Percentiles rank a stretch among this genome's conserved stretches.
phyloP scores from a whole-genome alignment of 805 yeast genomes.

The Saccharomycopsis sp. region DNA sequence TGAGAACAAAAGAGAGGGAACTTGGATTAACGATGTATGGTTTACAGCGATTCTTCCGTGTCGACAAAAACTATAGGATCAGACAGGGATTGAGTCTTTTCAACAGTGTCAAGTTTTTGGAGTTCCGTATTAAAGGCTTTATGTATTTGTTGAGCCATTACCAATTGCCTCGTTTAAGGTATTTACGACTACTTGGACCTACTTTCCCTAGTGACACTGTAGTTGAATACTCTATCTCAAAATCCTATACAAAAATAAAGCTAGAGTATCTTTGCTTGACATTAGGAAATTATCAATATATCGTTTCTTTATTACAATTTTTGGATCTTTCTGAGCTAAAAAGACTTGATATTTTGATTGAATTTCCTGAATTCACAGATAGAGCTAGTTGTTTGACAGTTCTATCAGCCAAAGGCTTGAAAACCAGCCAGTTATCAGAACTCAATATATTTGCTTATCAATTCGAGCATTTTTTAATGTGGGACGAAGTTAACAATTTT shows the following conservation, averaged over 20 bases:
- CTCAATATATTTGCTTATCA: neutral
- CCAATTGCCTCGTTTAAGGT: neutral
- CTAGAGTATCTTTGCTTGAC: neutral
- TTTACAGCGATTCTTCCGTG: neutral
- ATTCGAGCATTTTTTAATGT: neutral
- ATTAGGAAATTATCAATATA: neutral
- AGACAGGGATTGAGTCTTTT: neutral
- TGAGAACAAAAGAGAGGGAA: neutral
- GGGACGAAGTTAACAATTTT: neutral
- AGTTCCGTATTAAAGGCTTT: neutral
- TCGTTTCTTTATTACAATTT: neutral
- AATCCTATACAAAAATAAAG: neutral
- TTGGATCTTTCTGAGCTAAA: neutral
- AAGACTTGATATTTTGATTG: neutral
- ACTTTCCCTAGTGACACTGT: neutral
- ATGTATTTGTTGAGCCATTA: neutral
- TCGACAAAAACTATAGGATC: neutral
- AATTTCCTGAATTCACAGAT: neutral
- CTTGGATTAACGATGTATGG: neutral
- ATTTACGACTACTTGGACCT: neutral
- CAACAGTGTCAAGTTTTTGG: neutral
- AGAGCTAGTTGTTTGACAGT: neutral
- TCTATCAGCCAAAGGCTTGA: neutral
- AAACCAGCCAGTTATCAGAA: neutral
- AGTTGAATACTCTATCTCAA: no score